Conservation (phyloP, 306 rosid genomes). For the Casuarina glauca region DNA sequence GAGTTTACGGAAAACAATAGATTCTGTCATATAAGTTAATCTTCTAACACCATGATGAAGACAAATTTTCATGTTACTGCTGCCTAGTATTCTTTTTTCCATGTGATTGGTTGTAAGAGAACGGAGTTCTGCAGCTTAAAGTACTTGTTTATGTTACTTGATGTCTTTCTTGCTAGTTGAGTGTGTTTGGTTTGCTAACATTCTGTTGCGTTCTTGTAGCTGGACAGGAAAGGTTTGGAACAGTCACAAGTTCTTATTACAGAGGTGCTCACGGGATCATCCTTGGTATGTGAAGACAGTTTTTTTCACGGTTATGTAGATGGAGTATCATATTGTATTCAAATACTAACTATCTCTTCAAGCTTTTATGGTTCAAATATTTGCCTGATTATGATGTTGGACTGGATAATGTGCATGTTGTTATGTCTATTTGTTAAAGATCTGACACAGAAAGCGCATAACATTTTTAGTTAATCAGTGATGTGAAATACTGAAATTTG, state of each 20-base stretch:
- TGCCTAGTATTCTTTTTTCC: not conserved
- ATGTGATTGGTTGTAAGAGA: not conserved
- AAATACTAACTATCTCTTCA: not conserved
- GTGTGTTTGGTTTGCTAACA: not conserved
- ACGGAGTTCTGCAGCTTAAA: not conserved
- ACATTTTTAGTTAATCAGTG: not conserved
- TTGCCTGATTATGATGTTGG: not conserved
- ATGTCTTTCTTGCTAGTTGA: conserved; percentile 11
- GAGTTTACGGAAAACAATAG: too few relatives aligned
- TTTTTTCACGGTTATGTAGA: not conserved
- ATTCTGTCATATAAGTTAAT: not conserved
- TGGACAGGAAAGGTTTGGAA: conserved; percentile 98
- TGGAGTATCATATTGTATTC: not conserved
- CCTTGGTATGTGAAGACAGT: conserved; percentile 54
- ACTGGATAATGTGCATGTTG: not conserved
- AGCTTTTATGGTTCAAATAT: not conserved
- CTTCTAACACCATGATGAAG: not conserved
- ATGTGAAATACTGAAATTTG: not conserved
- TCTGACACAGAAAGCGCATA: not conserved
- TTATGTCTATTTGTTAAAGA: not conserved
- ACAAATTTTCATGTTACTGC: not conserved
- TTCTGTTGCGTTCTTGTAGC: conserved; percentile 51
- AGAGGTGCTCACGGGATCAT: conserved; percentile 96
- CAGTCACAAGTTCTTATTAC: conserved; percentile 83
- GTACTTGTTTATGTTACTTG: not conserved